Conservation (phyloP, 176 grass and related monocot genomes). For the Musa itinerans region DNA sequence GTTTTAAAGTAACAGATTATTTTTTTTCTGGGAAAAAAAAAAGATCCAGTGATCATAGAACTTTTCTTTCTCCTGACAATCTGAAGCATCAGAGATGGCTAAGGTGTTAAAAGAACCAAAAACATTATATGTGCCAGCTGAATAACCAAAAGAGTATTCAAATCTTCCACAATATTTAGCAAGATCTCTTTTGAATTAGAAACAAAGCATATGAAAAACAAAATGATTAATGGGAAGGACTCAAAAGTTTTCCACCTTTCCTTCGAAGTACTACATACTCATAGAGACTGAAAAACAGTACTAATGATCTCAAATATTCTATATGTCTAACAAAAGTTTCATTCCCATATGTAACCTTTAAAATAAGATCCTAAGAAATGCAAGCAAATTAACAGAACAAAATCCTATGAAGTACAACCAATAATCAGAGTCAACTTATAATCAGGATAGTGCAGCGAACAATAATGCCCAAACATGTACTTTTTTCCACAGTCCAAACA, state of each 20-base stretch:
- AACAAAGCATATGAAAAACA: background rate
- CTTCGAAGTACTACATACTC: background rate
- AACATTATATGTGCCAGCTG: background rate
- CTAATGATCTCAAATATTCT: background rate
- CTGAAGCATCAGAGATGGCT: background rate
- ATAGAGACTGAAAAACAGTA: background rate
- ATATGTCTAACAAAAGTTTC: background rate
- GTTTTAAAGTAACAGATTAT: too few species aligned
- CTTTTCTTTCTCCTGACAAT: background rate
- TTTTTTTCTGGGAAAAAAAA: background rate
- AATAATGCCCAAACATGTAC: too few species aligned
- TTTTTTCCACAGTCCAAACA: too few species aligned
- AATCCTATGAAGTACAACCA: background rate
- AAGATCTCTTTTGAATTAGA: too few species aligned
- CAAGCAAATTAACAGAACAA: background rate
- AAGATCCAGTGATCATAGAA: background rate
- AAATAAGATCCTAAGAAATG: background rate
- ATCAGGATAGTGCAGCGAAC: background rate
- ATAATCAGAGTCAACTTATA: background rate
- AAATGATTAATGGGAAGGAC: background rate
- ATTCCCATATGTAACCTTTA: background rate
- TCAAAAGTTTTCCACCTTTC: background rate
- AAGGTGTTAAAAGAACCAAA: background rate
- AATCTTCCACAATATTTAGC: too few species aligned
- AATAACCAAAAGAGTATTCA: background rate